Evolutionary conservation across 495 filamentous ascomycete species (phyloP), one percentile per base, ranked within the genome.

Genomic region (Ascodesmis nigricans): DNA sequence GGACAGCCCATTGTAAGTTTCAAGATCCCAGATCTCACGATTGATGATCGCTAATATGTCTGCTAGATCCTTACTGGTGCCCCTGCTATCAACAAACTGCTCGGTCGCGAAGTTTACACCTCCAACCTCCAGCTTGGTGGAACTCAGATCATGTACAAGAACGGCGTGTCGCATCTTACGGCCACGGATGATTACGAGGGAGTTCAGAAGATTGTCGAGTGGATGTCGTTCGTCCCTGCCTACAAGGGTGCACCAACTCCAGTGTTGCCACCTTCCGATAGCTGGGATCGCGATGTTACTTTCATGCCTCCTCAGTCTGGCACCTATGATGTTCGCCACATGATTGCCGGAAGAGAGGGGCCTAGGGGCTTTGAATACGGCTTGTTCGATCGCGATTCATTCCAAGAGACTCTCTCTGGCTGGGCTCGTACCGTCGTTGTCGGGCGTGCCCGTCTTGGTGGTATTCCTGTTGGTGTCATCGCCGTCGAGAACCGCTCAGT

Each of bases 71-170:
- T 97, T 39, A 97, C 87, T 53, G 87, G 87, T 64, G 87, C 87
- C 20, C 78, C 78, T 42, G 87, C 87, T 35, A 76, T 97, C 58
- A 97, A 97, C 70, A 97, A 93, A 64, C 64, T 97, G 45, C 75
- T 97, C 32, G 87, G 87, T 25, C 78, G 87, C 42, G 90, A 97
- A 60, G 84, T 97, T 11, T 97, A 97, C 65, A 91, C 87, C 29
- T 95, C 87, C 21, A 97, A 97, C 66, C 58, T 97, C 41, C 87
- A 97, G 63, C 77, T 97, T 41, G 87, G 87, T 70, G 87, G 87
- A 46, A 95, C 87, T 25, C 87, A 97, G 60, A 97, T 97, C 66
- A 97, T 97, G 87, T 95, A 97, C 69, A 84, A 75, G 61, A 97
- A 97, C 53, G 87, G 87, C 67, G 90, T 97, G 17, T 95, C 90